These are phyloP conservation scores for Alternaria brassicicola DNA, from an alignment of 2,329 filamentous ascomycete species.

Conservation along the genomic window DNA sequence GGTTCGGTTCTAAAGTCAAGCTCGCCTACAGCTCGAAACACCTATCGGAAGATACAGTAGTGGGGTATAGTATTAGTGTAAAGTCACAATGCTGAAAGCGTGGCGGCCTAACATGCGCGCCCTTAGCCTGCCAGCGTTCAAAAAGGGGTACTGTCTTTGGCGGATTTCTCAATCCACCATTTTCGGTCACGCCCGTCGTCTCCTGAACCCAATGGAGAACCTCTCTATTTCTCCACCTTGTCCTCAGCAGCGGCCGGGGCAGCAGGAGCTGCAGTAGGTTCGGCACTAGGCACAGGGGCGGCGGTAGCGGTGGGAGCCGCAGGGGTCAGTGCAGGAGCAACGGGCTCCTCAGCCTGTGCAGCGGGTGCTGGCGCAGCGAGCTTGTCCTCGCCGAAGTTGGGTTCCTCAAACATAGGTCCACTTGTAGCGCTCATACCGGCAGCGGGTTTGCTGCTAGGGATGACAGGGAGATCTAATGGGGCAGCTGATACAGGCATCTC, in stretches of 20 bases:
- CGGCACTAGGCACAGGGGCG: neutral
- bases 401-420: slow-evolving; percentile 45
- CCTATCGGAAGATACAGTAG: slow-evolving; percentile 28
- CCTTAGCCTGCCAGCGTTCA: neutral
- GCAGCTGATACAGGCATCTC: slow-evolving; percentile 20
- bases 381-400: slow-evolving; percentile 33
- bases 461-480: slow-evolving; percentile 27
- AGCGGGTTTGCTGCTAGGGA: slow-evolving; percentile 38
- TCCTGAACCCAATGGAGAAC: neutral
- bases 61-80: slow-evolving; percentile 45
- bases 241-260: slow-evolving; percentile 3
- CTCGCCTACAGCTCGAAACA: slow-evolving; percentile 10
- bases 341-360: neutral
- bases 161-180: neutral
- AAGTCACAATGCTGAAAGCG: slow-evolving; percentile 18
- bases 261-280: neutral
- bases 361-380: slow-evolving; percentile 15
- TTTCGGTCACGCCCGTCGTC: neutral
- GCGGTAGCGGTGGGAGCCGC: neutral
- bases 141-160: neutral
- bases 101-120: neutral
- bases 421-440: slow-evolving; percentile 50
- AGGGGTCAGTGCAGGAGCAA: slow-evolving; percentile 5
- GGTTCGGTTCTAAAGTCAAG: neutral
- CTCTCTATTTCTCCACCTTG: slow-evolving; percentile 8